phyloP scores from a whole-genome alignment of 495 filamentous ascomycete genomes.

The Staphylotrichum tortipilum region DNA sequence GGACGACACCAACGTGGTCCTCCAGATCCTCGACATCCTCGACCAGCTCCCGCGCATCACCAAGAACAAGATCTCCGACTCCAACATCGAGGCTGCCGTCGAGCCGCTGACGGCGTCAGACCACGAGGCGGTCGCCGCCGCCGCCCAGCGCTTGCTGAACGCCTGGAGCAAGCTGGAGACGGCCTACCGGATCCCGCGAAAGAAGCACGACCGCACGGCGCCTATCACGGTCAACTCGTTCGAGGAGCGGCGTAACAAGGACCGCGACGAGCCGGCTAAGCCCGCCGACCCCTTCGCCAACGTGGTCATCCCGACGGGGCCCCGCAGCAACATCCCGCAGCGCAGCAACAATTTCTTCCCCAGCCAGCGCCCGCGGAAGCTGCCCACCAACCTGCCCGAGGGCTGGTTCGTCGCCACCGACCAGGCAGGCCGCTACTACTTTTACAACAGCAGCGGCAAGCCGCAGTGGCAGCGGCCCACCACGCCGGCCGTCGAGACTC shows the following conservation, averaged over 20 bases:
- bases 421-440: slow-evolving; percentile 61
- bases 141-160: slow-evolving; percentile 63
- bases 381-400: slow-evolving; percentile 52
- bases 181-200: slow-evolving; percentile 91
- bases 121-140: slow-evolving; percentile 65
- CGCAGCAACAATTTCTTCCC: slow-evolving; percentile 51
- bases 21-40: slow-evolving; percentile 86
- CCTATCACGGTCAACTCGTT: slow-evolving; percentile 45
- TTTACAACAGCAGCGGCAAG: slow-evolving; percentile 63
- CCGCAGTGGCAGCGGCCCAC: slow-evolving; percentile 77
- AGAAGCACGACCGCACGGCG: slow-evolving; percentile 40
- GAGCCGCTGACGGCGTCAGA: slow-evolving; percentile 56
- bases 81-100: slow-evolving; percentile 85
- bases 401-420: slow-evolving; percentile 73
- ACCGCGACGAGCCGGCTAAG: slow-evolving; percentile 45
- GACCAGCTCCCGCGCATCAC: slow-evolving; percentile 83
- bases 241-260: slow-evolving; percentile 55
- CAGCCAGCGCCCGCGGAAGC: slow-evolving; percentile 49
- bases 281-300: slow-evolving; percentile 26
- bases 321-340: slow-evolving; percentile 55
- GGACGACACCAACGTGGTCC: slow-evolving; percentile 77
- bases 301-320: slow-evolving; percentile 49
- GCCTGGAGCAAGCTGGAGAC: slow-evolving; percentile 85
- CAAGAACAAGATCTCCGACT: slow-evolving; percentile 93
- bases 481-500: slow-evolving; percentile 52